Percentiles rank a stretch among this genome's conserved stretches.
Evolutionary conservation across 2,329 filamentous ascomycete species (phyloP).

Genomic region (Aspergillus floridensis): DNA sequence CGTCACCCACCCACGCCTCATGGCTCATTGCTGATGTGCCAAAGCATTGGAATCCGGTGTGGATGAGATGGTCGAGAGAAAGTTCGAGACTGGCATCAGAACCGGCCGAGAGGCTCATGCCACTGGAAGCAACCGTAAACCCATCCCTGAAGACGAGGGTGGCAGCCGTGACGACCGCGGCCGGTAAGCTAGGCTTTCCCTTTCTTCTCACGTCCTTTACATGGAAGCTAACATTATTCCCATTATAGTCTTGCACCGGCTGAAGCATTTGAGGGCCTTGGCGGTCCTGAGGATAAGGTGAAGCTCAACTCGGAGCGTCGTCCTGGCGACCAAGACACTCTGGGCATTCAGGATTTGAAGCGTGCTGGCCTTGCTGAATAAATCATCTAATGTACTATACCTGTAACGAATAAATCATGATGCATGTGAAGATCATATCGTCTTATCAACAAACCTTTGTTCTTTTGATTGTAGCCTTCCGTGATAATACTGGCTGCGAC

Average conservation of each 20-base stretch:
- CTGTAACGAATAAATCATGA: not conserved
- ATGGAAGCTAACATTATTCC: not conserved
- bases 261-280: constrained; percentile 35
- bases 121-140: constrained; percentile 38
- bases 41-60: constrained; percentile 43
- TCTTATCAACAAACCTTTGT: not conserved
- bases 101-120: constrained; percentile 36
- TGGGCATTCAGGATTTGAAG: constrained; percentile 26
- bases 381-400: constrained; percentile 8
- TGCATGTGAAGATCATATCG: not conserved
- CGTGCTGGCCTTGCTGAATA: constrained; percentile 18
- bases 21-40: not conserved
- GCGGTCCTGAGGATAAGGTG: constrained; percentile 37
- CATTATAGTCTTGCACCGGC: constrained; percentile 33
- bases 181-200: constrained; percentile 25
- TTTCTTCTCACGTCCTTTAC: constrained; percentile 1
- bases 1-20: not conserved
- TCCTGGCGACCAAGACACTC: constrained; percentile 28
- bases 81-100: constrained; percentile 37
- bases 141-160: constrained; percentile 43
- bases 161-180: constrained; percentile 39
- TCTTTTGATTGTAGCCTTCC: too few relatives aligned
- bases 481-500: too few relatives aligned
- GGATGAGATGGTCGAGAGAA: constrained; percentile 38
- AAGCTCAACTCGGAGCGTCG: constrained; percentile 26